A percentile compares a stretch with the other conserved stretches of the same genome.
Evolutionary conservation across 257 asterid species (phyloP).

Genomic region (Vinca minor): DNA sequence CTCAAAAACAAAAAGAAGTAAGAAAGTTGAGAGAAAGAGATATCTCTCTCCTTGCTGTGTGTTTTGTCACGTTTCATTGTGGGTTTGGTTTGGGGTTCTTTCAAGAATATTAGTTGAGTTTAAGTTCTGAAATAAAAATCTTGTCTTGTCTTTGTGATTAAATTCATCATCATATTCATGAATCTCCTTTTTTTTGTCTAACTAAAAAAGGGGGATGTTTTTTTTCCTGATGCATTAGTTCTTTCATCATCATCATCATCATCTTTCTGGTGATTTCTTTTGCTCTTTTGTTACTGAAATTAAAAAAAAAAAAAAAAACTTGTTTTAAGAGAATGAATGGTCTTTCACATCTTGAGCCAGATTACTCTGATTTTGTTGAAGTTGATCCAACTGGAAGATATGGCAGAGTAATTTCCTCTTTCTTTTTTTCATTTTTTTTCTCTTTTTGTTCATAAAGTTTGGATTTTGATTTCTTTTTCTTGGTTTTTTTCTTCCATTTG

Average conservation of each 20-base stretch:
- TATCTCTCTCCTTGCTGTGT: constrained; percentile 13
- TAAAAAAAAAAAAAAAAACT: no score
- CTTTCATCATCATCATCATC: constrained; percentile 7
- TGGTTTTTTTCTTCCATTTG: constrained; percentile 7
- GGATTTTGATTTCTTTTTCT: constrained; percentile 7
- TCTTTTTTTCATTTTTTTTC: no score
- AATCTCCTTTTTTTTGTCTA: constrained; percentile 9
- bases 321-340: constrained; percentile 46
- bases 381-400: constrained; percentile 55
- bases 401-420: constrained; percentile 31
- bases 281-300: constrained; percentile 6
- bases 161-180: neutral
- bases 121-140: no score
- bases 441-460: constrained; percentile 3
- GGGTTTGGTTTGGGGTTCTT: constrained; percentile 13
- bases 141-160: constrained; percentile 17
- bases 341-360: constrained; percentile 24
- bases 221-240: neutral
- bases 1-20: constrained; percentile 5
- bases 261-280: constrained; percentile 11
- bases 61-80: no score
- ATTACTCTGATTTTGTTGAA: constrained; percentile 39
- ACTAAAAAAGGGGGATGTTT: neutral
- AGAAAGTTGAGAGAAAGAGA: constrained; percentile 12
- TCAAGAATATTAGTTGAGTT: constrained; percentile 13